These are phyloP conservation scores for Populus euphratica DNA, from an alignment of 345 rosid genomes.

Conservation along the genomic window DNA sequence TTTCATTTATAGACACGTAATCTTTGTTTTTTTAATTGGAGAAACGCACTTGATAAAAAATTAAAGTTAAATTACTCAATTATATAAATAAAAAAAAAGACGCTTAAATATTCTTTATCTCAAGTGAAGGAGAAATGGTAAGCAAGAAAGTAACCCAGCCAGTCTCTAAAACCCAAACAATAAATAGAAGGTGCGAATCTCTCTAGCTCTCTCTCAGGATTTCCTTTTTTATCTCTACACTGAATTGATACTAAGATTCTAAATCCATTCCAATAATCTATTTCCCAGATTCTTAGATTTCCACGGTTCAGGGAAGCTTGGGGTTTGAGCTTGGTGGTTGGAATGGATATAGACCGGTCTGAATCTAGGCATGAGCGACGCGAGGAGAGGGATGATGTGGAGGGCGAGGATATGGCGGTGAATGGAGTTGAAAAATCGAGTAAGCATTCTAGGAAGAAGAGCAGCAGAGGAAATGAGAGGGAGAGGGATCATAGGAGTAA, in stretches of 20 bases:
- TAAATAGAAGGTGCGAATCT: background rate
- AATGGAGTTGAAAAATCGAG: conserved; percentile 17
- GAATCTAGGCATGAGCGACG: conserved; percentile 10
- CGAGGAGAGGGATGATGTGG: conserved; percentile 5
- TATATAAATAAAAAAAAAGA: too few species aligned
- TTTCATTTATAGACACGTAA: too few species aligned
- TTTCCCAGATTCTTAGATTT: background rate
- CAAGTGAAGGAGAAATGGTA: too few species aligned
- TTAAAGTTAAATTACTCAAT: too few species aligned
- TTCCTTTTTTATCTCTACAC: background rate
- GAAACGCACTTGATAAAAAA: too few species aligned
- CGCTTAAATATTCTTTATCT: too few species aligned
- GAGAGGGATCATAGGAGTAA: conserved; percentile 19
- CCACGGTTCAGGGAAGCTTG: background rate
- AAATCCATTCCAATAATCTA: background rate
- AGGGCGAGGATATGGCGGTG: conserved; percentile 17
- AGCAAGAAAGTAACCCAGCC: too few species aligned
- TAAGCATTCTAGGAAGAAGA: conserved; percentile 22
- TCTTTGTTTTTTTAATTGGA: too few species aligned
- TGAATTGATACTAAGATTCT: too few species aligned
- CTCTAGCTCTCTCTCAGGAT: background rate
- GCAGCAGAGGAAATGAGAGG: conserved; percentile 19
- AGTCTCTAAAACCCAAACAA: background rate
- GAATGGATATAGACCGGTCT: conserved; percentile 9
- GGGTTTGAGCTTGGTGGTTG: background rate